Percentiles rank a stretch among this genome's conserved stretches.
These are phyloP conservation scores for Sphagnum magellanicum DNA, from an alignment of 228 moss, liverwort and hornwort species.

Conservation along the genomic window DNA sequence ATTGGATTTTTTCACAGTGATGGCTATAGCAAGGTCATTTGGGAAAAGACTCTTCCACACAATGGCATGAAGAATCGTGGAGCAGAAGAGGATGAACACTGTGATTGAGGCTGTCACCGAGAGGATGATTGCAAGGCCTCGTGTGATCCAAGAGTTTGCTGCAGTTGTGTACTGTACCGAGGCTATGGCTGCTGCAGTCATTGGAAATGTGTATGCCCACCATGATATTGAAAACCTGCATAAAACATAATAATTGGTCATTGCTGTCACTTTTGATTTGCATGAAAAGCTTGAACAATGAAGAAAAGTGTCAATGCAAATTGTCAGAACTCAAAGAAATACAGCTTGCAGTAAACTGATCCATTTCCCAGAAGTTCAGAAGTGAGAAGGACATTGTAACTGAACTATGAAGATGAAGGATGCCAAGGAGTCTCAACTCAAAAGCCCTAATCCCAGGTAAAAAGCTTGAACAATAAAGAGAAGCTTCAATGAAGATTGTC, in stretches of 20 bases:
- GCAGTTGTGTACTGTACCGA: neutral
- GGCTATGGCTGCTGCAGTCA: conserved; percentile 7
- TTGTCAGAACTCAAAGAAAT: too few species aligned
- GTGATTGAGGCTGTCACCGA: neutral
- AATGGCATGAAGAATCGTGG: conserved; percentile 1
- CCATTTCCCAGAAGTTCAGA: too few species aligned
- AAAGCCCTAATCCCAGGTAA: too few species aligned
- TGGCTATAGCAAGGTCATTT: conserved; percentile 5
- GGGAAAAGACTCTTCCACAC: conserved; percentile 2
- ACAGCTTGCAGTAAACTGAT: too few species aligned
- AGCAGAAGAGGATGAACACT: neutral
- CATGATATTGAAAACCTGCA: conserved; percentile 5
- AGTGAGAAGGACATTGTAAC: too few species aligned
- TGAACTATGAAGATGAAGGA: too few species aligned
- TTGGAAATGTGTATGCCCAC: conserved; percentile 9
- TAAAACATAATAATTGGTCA: neutral
- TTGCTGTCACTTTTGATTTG: too few species aligned
- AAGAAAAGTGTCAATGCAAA: too few species aligned
- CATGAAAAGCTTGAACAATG: too few species aligned
- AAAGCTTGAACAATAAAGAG: too few species aligned
- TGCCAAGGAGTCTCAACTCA: too few species aligned
- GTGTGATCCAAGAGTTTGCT: neutral
- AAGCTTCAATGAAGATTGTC: too few species aligned
- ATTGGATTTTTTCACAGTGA: conserved; percentile 1
- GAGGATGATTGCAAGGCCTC: neutral